Conservation (phyloP, 78 protist genomes). For the slime mould (Dictyostelium discoideum) region DNA sequence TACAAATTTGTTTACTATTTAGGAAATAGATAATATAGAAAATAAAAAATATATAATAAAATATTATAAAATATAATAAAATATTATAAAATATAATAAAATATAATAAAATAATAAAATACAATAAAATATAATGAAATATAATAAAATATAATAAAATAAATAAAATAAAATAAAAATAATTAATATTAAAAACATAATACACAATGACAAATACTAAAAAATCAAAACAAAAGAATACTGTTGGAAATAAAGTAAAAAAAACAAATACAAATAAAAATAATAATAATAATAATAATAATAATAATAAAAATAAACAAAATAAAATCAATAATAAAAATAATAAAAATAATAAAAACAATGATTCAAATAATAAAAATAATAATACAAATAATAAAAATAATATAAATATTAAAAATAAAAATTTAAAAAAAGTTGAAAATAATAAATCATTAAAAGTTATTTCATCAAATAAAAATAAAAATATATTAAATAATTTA, state of each 20-base stretch:
- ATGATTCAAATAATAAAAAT: neutral
- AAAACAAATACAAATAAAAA: neutral
- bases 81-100: too few relatives aligned
- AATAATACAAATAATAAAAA: neutral
- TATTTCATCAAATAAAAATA: neutral
- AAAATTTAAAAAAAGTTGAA: neutral
- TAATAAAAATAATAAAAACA: neutral
- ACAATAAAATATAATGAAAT: too few relatives aligned
- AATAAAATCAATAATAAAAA: neutral
- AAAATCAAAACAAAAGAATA: neutral
- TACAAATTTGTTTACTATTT: neutral
- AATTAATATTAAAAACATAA: neutral
- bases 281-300: neutral
- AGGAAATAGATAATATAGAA: neutral
- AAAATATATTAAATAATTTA: neutral
- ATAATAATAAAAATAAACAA: neutral
- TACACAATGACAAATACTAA: neutral
- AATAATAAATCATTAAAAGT: neutral
- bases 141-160: too few relatives aligned
- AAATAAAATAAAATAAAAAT: too few relatives aligned
- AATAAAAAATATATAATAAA: too few relatives aligned
- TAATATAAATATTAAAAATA: slow-evolving; percentile 2
- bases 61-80: too few relatives aligned
- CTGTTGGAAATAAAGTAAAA: neutral
- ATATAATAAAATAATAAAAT: too few relatives aligned